A percentile compares a stretch with the other conserved stretches of the same genome.
Conservation (phyloP, 1,284 basidiomycete genomes). For the Phlebopus sp. region DNA sequence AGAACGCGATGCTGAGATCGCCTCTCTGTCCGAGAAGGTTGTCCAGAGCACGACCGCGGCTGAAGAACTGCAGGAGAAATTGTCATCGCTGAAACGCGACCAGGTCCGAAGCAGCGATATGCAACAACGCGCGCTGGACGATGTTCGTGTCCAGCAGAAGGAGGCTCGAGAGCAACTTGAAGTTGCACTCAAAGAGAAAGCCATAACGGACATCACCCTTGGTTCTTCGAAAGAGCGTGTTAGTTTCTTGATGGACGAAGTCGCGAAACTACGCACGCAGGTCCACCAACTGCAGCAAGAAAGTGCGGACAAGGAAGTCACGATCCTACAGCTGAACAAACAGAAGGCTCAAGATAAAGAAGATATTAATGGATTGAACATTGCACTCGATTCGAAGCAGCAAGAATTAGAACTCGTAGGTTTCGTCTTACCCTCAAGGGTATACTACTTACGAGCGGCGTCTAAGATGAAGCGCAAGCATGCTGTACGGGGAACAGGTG, state of each 20-base stretch:
- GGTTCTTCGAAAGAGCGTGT: slow-evolving; percentile 48
- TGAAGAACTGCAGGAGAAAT: slow-evolving; percentile 54
- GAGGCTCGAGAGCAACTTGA: slow-evolving; percentile 48
- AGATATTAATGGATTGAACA: slow-evolving; percentile 76
- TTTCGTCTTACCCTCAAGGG: slow-evolving; percentile 14
- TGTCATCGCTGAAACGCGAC: slow-evolving; percentile 52
- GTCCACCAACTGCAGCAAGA: slow-evolving; percentile 73
- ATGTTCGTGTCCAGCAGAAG: slow-evolving; percentile 45
- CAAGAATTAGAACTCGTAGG: slow-evolving; percentile 84
- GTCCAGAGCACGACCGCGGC: slow-evolving; percentile 41
- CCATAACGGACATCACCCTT: slow-evolving; percentile 49
- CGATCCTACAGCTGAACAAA: slow-evolving; percentile 70
- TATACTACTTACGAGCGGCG: not conserved
- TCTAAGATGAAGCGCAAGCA: slow-evolving; percentile 70
- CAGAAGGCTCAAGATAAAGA: slow-evolving; percentile 69
- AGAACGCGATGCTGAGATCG: slow-evolving; percentile 49
- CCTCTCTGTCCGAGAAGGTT: slow-evolving; percentile 38
- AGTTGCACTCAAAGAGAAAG: slow-evolving; percentile 47
- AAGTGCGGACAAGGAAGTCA: slow-evolving; percentile 81
- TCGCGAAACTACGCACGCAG: slow-evolving; percentile 60
- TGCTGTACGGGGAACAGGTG: slow-evolving; percentile 59
- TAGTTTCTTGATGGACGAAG: slow-evolving; percentile 54
- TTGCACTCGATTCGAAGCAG: slow-evolving; percentile 86
- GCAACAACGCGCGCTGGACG: slow-evolving; percentile 48
- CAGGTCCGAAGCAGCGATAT: slow-evolving; percentile 49